Evolutionary conservation across 805 yeast species (phyloP).

Genomic region (Myxozyma lipomycoides): DNA sequence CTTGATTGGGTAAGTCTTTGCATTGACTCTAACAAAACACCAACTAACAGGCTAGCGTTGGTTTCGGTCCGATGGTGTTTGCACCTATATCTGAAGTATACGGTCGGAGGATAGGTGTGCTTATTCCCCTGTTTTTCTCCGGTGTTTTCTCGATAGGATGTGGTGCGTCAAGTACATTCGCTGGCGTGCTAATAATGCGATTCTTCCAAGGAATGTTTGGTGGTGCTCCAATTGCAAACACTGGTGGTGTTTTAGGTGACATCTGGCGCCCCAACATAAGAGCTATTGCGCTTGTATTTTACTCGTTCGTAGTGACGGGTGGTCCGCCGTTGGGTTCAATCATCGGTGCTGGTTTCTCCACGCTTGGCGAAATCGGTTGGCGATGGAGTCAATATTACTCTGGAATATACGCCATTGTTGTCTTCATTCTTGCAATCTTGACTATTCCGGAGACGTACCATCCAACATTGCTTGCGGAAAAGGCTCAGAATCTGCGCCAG

Average conservation of each 20-base stretch:
- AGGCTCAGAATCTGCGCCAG: constrained; percentile 65
- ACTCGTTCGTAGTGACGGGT: constrained; percentile 46
- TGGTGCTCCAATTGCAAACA: constrained; percentile 56
- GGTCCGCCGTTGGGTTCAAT: constrained; percentile 48
- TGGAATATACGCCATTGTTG: constrained; percentile 43
- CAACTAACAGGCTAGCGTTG: constrained; percentile 11
- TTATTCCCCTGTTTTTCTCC: constrained; percentile 43
- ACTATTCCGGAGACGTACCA: constrained; percentile 40
- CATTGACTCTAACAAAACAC: not conserved
- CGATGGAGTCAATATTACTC: constrained; percentile 54
- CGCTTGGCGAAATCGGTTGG: constrained; percentile 48
- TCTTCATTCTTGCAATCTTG: constrained; percentile 40
- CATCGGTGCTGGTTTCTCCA: constrained; percentile 47
- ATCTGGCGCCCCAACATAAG: constrained; percentile 48
- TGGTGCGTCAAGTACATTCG: constrained; percentile 49
- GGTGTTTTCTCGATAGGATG: constrained; percentile 47
- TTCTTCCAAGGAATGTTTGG: constrained; percentile 59
- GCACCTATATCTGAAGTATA: constrained; percentile 49
- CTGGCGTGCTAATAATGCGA: constrained; percentile 51
- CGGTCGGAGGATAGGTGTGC: constrained; percentile 45
- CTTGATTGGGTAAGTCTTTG: constrained; percentile 14
- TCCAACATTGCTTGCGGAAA: constrained; percentile 51
- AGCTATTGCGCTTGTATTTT: constrained; percentile 52
- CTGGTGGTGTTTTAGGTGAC: constrained; percentile 60
- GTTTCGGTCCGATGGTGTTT: constrained; percentile 59